Evolutionary conservation across 2,329 filamentous ascomycete species (phyloP), one percentile per base, ranked within the genome.

Genomic region (Talaromyces sp.): DNA sequence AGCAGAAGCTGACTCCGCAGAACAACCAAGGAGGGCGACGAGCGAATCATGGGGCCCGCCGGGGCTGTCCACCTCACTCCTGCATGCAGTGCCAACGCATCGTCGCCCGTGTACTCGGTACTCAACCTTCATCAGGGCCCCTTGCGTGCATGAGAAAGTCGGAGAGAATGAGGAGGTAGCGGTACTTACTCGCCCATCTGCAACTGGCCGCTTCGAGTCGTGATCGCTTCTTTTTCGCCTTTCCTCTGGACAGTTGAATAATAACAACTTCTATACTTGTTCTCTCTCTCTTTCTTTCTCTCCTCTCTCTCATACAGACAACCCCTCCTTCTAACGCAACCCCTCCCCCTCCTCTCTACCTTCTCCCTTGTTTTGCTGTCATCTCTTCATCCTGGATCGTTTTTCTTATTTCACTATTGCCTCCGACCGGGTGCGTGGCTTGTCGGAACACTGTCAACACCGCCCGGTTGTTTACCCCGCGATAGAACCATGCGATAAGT

Each of bases 401-500:
- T 42, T 35, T 48, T 35, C 37, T 37, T 43, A 37, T 49, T 45
- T 29, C 44, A 33, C 40, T 42, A 16, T 54, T 39, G 11, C 49
- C 32, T 50, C 45, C 45, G 51, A 51, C 49, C 57, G 54, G 55
- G 55, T 54, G 55, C 37, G 48, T 53, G 44, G 45, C 46, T 51
- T 61, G 39, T 45, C 62, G 62, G 61, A 39, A 39, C 36, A 39
- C 24, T 27, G 24, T 27, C 24, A 65, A 55, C 56, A 54, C 36
- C 49, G 27, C 52, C 54, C 48, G 42, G 40, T 51, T 61, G 47
- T 56, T 51, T 54, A 53, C 52, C 56, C 58, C 60, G 57, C 57
- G 55, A 60, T 57, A 61, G 57, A 73, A 69, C 56, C 69, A 75
- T 75, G 73, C 71, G 68, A 72, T 75, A 75, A 66, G 65, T 43